A percentile compares a stretch with the other conserved stretches of the same genome.
These are phyloP conservation scores for Kazachstania sp. DNA, from an alignment of 1,139 yeast genomes.

Conservation along the genomic window DNA sequence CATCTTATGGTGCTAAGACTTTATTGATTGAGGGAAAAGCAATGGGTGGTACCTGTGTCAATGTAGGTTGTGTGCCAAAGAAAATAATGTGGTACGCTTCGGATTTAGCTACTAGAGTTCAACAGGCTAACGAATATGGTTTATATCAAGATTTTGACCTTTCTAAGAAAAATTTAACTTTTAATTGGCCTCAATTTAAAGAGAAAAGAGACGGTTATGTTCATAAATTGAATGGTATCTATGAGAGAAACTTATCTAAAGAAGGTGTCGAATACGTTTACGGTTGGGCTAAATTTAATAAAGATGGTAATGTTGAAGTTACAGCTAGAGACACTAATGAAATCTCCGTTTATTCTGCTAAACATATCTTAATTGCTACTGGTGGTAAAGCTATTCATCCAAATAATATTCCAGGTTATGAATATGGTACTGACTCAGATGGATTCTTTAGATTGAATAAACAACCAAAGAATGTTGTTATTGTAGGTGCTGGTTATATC, in stretches of 20 bases:
- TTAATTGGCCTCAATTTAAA: constrained; percentile 77
- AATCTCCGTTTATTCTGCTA: constrained; percentile 61
- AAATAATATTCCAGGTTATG: constrained; percentile 60
- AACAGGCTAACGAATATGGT: constrained; percentile 76
- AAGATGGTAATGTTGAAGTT: constrained; percentile 74
- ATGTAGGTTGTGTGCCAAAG: constrained; percentile 98
- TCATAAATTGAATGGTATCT: constrained; percentile 80
- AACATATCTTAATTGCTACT: constrained; percentile 78
- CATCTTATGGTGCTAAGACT: constrained; percentile 84
- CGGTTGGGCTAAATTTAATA: constrained; percentile 78
- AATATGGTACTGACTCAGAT: constrained; percentile 79
- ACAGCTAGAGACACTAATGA: constrained; percentile 44
- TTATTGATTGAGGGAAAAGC: constrained; percentile 69
- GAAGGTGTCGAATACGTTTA: constrained; percentile 83
- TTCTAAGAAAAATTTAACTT: constrained; percentile 40
- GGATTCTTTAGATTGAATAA: constrained; percentile 74
- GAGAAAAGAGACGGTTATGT: constrained; percentile 88
- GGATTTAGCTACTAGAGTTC: constrained; percentile 68
- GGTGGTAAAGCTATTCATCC: constrained; percentile 85
- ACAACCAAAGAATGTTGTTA: constrained; percentile 87
- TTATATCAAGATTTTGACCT: constrained; percentile 50
- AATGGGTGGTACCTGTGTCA: constrained; percentile 97
- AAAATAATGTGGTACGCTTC: constrained; percentile 98
- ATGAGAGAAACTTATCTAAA: constrained; percentile 73
- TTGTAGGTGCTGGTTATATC: constrained; percentile 97